These are phyloP conservation scores for Omphalotus olearius DNA, from an alignment of 1,284 basidiomycete genomes.

Conservation along the genomic window DNA sequence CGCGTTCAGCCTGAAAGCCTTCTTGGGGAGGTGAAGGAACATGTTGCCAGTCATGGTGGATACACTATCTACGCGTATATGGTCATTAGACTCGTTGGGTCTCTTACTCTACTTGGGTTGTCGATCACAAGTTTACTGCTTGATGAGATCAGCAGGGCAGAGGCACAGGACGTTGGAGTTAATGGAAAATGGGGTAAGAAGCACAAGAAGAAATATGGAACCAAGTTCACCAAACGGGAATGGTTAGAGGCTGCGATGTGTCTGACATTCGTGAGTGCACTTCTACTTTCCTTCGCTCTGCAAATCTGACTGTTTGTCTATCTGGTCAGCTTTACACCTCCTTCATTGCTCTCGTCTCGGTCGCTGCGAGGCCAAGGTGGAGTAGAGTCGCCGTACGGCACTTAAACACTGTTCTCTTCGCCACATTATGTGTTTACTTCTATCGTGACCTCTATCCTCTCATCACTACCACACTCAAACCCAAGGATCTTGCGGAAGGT, in stretches of 20 bases:
- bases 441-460: slow-evolving; percentile 68
- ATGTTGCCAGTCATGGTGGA: slow-evolving; percentile 26
- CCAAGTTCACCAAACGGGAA: slow-evolving; percentile 19
- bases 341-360: slow-evolving; percentile 27
- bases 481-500: slow-evolving; percentile 31
- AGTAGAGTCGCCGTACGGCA: slow-evolving; percentile 27
- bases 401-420: slow-evolving; percentile 32
- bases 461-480: slow-evolving; percentile 38
- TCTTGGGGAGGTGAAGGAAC: slow-evolving; percentile 21
- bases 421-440: slow-evolving; percentile 39
- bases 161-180: background rate
- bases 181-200: slow-evolving; percentile 22
- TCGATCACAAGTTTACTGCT: slow-evolving; percentile 28
- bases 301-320: background rate
- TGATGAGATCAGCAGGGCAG: slow-evolving; percentile 16
- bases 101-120: slow-evolving; percentile 32
- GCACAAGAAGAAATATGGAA: slow-evolving; percentile 18
- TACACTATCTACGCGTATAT: slow-evolving; percentile 29
- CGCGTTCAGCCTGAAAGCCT: slow-evolving; percentile 16
- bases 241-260: slow-evolving; percentile 29
- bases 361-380: slow-evolving; percentile 26
- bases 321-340: slow-evolving; percentile 24
- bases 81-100: slow-evolving; percentile 30
- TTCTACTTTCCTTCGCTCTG: too few relatives aligned
- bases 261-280: slow-evolving; percentile 29